Percentiles rank a stretch among this genome's conserved stretches.
Evolutionary conservation across 306 rosid genomes (phyloP).

Genomic region (Quercus berberidifolia): DNA sequence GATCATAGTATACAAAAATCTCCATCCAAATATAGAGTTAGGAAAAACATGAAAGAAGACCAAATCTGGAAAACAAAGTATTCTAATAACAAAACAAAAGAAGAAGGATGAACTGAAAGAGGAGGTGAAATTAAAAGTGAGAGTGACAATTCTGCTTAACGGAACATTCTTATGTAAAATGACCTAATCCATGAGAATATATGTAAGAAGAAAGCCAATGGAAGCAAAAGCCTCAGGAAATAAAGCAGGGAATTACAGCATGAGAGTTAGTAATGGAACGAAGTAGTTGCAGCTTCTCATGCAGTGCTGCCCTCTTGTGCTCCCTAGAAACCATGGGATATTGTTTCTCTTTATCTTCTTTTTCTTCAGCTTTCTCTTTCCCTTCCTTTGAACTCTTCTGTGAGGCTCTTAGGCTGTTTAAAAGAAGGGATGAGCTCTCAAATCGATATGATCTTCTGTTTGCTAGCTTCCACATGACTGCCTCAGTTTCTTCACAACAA

Average conservation of each 20-base stretch:
- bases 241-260: constrained; percentile 67
- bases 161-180: neutral
- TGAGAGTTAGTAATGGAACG: constrained; percentile 94
- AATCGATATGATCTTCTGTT: constrained; percentile 68
- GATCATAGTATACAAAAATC: too few species aligned
- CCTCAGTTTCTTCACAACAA: constrained; percentile 40
- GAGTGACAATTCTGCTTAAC: neutral
- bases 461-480: constrained; percentile 59
- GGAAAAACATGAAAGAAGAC: neutral
- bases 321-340: constrained; percentile 74
- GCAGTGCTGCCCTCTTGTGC: constrained; percentile 80
- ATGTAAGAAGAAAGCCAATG: constrained; percentile 35
- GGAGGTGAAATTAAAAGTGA: neutral
- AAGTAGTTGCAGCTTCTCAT: constrained; percentile 94
- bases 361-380: constrained; percentile 8
- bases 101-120: neutral
- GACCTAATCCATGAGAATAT: neutral
- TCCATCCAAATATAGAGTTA: neutral
- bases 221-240: constrained; percentile 28
- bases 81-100: neutral
- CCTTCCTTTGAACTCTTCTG: constrained; percentile 29
- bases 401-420: constrained; percentile 44
- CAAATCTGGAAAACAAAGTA: neutral
- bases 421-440: constrained; percentile 63
- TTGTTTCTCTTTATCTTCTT: neutral